Base-by-base conservation (phyloP, 768 basidiomycete species). In the Mycena venus region DNA sequence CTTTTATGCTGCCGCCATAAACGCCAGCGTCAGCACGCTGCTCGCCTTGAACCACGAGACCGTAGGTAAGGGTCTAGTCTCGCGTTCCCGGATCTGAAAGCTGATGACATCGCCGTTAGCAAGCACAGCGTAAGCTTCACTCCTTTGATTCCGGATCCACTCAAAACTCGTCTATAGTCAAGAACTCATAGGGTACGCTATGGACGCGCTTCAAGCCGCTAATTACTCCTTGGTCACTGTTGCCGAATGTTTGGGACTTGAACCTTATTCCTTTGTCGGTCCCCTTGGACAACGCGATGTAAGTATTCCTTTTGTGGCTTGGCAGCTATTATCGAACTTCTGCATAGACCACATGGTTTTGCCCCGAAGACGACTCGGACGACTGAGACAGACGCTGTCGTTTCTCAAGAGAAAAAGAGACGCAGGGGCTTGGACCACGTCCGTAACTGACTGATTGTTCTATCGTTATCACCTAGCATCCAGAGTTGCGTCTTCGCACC, bases 11-110 rank as follows among this genome's bases (percentile, higher is more conserved):
- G 79, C 84, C 34, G 70, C 68, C 1, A 36, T 74, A 9, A 82
- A 82, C 72, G 6, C 69, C 63, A 85, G 83, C 8, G 78, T 69
- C 62, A 86, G 80, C 32, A 82, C 86, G 1, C 0, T 70, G 40
- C 76, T 89, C 25, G 78, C 86, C 0, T 79, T 89, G 44, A 88
- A 86, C 42, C 74, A 75, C 47, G 74, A 75, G 36, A 75, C 74
- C 12, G 32, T 25, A 29, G 40, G 73, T 75, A 44, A 40, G 36
- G 11, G 27, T 17, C 32, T 10, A 7, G 31, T 14, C 12, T 53
- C 38, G 25, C 27, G 8, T 19, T 51, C 17, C 17, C 36, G n/a
- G 42, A 44, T 44, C 17, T 15, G n/a, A n/a, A 7, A n/a, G n/a
- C 42, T 78, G 29, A 55, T 11, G 2, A 4, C 4, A 38, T 3